Evolutionary conservation across 306 rosid genomes (phyloP), one percentile per base, ranked within the genome.

Genomic region (Ochetophila trinervis): DNA sequence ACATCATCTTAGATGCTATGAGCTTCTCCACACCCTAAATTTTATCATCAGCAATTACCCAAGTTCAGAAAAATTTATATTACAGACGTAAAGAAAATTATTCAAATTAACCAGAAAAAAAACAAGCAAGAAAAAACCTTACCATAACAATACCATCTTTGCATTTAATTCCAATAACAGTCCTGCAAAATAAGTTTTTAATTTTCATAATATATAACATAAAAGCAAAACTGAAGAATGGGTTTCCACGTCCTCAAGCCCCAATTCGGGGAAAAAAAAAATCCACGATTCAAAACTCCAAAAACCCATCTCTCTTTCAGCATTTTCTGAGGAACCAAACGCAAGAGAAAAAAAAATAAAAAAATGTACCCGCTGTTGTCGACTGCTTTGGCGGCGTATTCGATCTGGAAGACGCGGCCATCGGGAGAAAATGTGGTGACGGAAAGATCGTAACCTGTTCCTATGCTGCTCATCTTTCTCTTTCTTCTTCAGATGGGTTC

Each of bases 361-460:
- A 24, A 37, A 60, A 8, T 8, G 21, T 53, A 91, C 97, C 99
- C 99, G 71, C 97, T 90, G 74, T 93, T 93, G 80, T 93, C 99
- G 75, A 93, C 99, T 52, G 99, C 99, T 80, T 93, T 93, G 42
- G 97, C 89, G 5, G 99, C 99, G 21, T 93, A 93, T 45, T 93
- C 99, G 88, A 93, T 89, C 96, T 93, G 99, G 65, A 93, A 93
- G 62, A 93, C 96, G 17, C 99, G 97, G 53, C 99, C 99, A 37
- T 93, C 99, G 0, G 99, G 99, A 6, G 99, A 93, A 75, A 93
- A 93, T 30, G 99, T 93, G 18, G 99, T 93, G 85, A 93, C 99
- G 0, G 99, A 90, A 6, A 93, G 97, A 78, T 93, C 99, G 74
- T 93, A 93, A 15, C 99, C 99, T 0, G 99, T 93, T 63, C 99